These are phyloP conservation scores for Solanum hybrid DNA, from an alignment of 305 asterid genomes.

Conservation along the genomic window DNA sequence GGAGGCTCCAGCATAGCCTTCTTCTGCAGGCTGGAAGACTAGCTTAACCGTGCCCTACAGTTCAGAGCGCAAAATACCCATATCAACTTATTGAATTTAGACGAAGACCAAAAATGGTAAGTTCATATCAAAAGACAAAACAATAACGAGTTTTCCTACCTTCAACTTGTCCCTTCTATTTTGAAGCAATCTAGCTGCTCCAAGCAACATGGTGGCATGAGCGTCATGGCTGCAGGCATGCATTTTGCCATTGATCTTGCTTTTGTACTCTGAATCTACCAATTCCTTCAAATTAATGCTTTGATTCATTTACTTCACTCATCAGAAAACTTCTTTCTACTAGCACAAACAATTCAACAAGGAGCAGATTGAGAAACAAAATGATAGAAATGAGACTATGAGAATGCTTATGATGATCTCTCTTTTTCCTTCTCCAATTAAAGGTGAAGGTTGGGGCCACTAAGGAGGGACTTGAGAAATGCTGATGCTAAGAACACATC, in stretches of 20 bases:
- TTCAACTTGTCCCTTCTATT: constrained; percentile 43
- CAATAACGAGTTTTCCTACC: constrained; percentile 22
- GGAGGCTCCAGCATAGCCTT: constrained; percentile 69
- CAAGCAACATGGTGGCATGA: constrained; percentile 85
- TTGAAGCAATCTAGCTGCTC: constrained; percentile 80
- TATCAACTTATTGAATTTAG: constrained; percentile 1
- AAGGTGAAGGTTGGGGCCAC: not conserved
- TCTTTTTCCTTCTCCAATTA: not conserved
- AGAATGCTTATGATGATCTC: not conserved
- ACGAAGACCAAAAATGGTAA: not conserved
- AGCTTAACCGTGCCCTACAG: constrained; percentile 75
- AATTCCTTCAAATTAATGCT: constrained; percentile 42
- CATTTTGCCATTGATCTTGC: constrained; percentile 84
- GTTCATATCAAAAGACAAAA: not conserved
- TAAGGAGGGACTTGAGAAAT: not conserved
- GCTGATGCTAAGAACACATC: not conserved
- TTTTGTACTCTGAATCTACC: constrained; percentile 89
- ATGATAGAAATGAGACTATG: not conserved
- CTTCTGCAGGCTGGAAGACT: constrained; percentile 88
- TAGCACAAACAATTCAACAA: not conserved
- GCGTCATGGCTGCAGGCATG: constrained; percentile 97
- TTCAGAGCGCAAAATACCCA: not conserved
- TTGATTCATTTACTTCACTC: not conserved
- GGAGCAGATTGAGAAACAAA: not conserved
- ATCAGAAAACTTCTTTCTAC: not conserved